Conservation (phyloP, 78 protist species). For the Dictyostelium firmibasis region DNA sequence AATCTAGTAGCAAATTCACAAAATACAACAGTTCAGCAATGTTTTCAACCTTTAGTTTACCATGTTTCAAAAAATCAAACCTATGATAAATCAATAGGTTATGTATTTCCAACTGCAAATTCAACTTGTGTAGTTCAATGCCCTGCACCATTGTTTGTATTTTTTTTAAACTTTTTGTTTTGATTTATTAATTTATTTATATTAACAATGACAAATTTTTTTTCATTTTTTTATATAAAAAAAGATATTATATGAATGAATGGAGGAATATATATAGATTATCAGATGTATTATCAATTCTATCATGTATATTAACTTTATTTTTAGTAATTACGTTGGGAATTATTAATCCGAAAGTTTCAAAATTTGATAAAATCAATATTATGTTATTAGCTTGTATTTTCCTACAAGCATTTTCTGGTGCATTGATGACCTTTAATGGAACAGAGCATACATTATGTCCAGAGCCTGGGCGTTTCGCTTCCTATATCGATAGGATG, state of each 20-base stretch:
- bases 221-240: background rate
- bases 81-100: background rate
- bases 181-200: background rate
- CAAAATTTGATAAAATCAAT: constrained; percentile 12
- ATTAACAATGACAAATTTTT: too few relatives aligned
- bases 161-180: background rate
- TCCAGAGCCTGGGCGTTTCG: constrained; percentile 29
- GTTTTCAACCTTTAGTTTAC: background rate
- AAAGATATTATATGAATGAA: background rate
- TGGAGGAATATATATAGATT: constrained; percentile 14
- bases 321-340: constrained; percentile 29
- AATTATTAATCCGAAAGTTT: background rate
- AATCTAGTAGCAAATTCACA: background rate
- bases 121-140: background rate
- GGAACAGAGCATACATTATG: constrained; percentile 24
- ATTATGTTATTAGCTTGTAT: background rate
- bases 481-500: background rate
- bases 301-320: constrained; percentile 4
- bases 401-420: constrained; percentile 15
- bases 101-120: background rate
- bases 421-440: constrained; percentile 16
- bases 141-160: background rate
- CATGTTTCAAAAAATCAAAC: background rate
- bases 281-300: background rate
- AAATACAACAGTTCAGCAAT: background rate